Base-by-base conservation (phyloP, 2,329 filamentous ascomycete genomes). In the Alternaria tenuissima region DNA sequence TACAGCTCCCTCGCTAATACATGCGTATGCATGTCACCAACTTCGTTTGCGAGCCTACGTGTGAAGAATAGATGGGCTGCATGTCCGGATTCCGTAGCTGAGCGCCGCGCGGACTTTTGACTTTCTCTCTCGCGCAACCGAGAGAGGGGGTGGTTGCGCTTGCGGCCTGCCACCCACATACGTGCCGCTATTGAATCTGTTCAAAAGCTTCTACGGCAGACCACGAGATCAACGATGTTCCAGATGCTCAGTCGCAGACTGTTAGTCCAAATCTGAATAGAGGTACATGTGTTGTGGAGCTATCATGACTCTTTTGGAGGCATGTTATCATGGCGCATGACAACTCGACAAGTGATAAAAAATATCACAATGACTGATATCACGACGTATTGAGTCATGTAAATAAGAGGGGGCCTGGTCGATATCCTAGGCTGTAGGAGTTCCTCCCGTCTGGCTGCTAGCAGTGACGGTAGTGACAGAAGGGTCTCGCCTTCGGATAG, bases 401-500 rank as follows among this genome's bases (percentile, higher is more conserved):
- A 11, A 38, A 49, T 38, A 38, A 20, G 32, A 24, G 46, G 46
- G 32, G 32, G 32, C 32, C 30, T 49, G 20, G 26, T 38, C 28
- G 28, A 30, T 30, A 30, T 30, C 28, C 11, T 30, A 9, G 28
- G 11, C 5, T 18, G 32, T 38, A 49, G 46, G 46, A 49, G 32
- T 49, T 24, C n/a, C 32, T 49, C 46, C 46, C 30, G 46, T 49
- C 32, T 49, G 46, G 46, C 46, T 36, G 12, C 32, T 49, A 32
- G 32, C 32, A 49, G 22, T 36, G 32, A 49, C 46, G 32, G 28
- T 22, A 9, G 20, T 26, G 30, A 20, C 20, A 49, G 46, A 49
- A 49, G 30, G 28, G 39, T 44, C 47, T 57, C 47, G 28, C 55
- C 47, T 24, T 52, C 55, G 22, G 46, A 52, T 36, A 51, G 55